Evolutionary conservation across 257 asterid species (phyloP).

Genomic region (Nicotiana knightiana): DNA sequence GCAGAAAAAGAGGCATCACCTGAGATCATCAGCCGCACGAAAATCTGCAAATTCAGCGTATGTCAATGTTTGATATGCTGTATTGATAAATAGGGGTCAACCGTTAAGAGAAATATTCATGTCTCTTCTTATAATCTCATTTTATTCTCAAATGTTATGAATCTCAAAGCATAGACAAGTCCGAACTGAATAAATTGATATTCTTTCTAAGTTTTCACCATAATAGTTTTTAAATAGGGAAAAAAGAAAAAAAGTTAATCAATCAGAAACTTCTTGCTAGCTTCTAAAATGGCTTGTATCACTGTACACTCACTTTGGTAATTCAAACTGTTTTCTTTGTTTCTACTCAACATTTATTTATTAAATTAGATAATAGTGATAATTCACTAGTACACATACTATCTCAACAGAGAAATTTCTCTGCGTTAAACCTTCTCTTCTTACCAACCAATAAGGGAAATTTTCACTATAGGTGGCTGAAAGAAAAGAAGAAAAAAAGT

Average conservation of each 20-base stretch:
- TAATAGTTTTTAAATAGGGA: neutral
- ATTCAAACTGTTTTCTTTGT: neutral
- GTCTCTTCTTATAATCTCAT: neutral
- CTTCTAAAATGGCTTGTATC: neutral
- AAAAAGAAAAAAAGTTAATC: neutral
- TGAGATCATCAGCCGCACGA: slow-evolving; percentile 8
- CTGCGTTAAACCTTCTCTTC: neutral
- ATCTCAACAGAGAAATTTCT: neutral
- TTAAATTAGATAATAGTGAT: neutral
- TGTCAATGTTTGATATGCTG: neutral
- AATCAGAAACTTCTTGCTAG: neutral
- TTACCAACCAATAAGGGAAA: neutral
- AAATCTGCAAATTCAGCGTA: neutral
- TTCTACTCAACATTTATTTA: neutral
- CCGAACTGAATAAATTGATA: too few relatives aligned
- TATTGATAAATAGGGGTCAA: neutral
- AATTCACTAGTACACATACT: neutral
- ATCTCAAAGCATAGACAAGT: too few relatives aligned
- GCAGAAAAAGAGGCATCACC: slow-evolving; percentile 20
- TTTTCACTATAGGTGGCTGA: too few relatives aligned
- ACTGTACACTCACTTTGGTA: neutral
- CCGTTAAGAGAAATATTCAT: neutral
- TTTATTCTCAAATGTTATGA: too few relatives aligned
- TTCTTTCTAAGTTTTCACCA: too few relatives aligned
- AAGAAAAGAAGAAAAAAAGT: neutral